A percentile compares a stretch with the other conserved stretches of the same genome.
Evolutionary conservation across 2,329 filamentous ascomycete species (phyloP).

Genomic region (Colletotrichum falcatum): DNA sequence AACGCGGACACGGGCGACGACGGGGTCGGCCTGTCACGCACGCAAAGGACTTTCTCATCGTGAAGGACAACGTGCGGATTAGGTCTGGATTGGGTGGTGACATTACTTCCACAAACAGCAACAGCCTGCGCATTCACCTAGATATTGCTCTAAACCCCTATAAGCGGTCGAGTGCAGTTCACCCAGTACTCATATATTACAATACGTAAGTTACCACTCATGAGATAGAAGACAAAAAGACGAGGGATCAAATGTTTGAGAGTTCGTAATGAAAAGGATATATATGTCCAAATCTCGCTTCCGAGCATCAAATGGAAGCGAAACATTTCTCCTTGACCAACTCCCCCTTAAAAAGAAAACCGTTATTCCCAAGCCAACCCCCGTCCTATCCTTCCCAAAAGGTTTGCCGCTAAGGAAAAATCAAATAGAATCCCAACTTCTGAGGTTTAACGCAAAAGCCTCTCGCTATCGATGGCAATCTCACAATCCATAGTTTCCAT

Average conservation of each 20-base stretch:
- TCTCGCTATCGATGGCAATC: neutral
- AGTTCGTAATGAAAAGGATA: neutral
- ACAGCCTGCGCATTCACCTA: no score
- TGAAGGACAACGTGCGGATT: neutral
- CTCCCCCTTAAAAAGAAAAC: neutral
- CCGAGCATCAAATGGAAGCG: neutral
- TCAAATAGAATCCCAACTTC: neutral
- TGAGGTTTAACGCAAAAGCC: constrained; percentile 21
- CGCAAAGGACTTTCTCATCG: neutral
- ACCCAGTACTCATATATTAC: no score
- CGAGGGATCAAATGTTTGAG: neutral
- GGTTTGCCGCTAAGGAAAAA: neutral
- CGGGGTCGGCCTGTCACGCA: neutral
- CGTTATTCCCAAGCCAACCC: neutral
- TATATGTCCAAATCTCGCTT: neutral
- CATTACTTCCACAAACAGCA: neutral
- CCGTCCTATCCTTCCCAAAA: neutral
- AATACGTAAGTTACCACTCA: no score
- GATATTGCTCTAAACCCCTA: no score
- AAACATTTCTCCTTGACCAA: neutral
- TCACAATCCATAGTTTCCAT: constrained; percentile 54
- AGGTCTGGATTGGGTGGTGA: neutral
- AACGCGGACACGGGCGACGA: neutral
- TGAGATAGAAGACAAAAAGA: neutral
- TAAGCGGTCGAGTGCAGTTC: no score